Base-by-base conservation (phyloP, 192 early-diverging fungal species). In the Gryganskiella cystojenkinii region DNA sequence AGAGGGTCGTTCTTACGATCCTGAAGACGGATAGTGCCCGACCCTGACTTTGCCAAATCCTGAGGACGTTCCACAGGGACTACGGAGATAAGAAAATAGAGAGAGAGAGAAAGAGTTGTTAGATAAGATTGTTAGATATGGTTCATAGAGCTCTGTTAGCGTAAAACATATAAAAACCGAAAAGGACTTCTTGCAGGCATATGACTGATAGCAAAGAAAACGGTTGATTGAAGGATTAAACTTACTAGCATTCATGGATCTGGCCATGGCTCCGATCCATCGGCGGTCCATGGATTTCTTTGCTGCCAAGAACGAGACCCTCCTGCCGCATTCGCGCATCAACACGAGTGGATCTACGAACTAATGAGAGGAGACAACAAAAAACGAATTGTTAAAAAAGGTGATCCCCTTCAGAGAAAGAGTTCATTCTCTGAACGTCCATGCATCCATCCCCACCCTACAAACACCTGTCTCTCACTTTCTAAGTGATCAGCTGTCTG, bases 261-360 rank as follows among this genome's bases (percentile, higher is more conserved):
- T 74, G 31, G 90, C 95, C 72, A 95, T 91, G 53, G 89, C 75
- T 13, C 96, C 97, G 58, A 98, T 93, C 56, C 86, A 90, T 67
- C 74, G 80, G 69, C 91, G 89, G 34, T 91, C 87, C 95, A 96
- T 96, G 27, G 91, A 92, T 59, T 92, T 93, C 64, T 92, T 92
- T 1, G 95, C 94, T 56, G 86, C 86, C 46, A 95, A 51, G 57
- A 93, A 94, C 37, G 87, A 93, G 33, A 93, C 91, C 25, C 86
- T 82, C 46, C 96, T 84, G 24, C 85, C 80, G 33, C 91, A 92
- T 57, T 93, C 90, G 61, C 86, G 88, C 64, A 96, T 89, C n/a
- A 99, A 81, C 65, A 97, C 90, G 37, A 96, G 68, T 8, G 96
- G 95, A 81, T 99, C 97, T 28, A 99, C 90, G 83, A 99, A 98